Base-by-base conservation (phyloP, 1,139 yeast genomes). In the Candida dubliniensis region DNA sequence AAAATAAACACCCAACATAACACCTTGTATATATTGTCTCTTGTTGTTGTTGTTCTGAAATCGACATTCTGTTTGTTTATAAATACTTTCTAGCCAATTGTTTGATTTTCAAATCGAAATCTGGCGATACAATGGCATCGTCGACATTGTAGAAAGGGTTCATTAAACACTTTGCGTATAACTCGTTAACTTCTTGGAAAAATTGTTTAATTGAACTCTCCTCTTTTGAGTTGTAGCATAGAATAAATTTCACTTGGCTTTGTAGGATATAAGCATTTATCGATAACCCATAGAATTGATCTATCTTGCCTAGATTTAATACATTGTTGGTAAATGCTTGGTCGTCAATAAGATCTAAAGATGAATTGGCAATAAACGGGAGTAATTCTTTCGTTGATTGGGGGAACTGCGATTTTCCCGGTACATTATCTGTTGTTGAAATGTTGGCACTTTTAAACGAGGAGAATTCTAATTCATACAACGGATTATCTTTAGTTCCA, bases 311-410 rank as follows among this genome's bases (percentile, higher is more conserved):
- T 50, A 90, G 67, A 57, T 87, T 79, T 60, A 84, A 72, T 36
- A 77, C 74, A 50, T 75, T 79, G 11, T 81, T 71, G 40, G 81
- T 77, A 95, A 96, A 91, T 57, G 90, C 97, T 2, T 81, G 69
- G 54, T 90, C 96, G 54, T 93, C 97, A 1, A 95, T 83, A 15
- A 93, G 73, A 60, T 93, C 99, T 34, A 95, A 68, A 2, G 98
- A 81, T 0, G 96, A 79, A 60, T 93, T 96, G 33, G 93, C 77
- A 31, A 95, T 83, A 59, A 90, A 91, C 15, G 97, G 97, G 55
- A 86, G 81, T 40, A 91, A 68, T 60, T 91, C 97, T 55, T 79
- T 79, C 61, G 88, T 79, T 45, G 83, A 87, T 23, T 78, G 71
- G 1, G 91, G 76, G 56, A 91, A 87, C 60, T 76, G 79, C 31